Base-by-base conservation (phyloP, 306 rosid genomes). In the Vigna unguiculata region DNA sequence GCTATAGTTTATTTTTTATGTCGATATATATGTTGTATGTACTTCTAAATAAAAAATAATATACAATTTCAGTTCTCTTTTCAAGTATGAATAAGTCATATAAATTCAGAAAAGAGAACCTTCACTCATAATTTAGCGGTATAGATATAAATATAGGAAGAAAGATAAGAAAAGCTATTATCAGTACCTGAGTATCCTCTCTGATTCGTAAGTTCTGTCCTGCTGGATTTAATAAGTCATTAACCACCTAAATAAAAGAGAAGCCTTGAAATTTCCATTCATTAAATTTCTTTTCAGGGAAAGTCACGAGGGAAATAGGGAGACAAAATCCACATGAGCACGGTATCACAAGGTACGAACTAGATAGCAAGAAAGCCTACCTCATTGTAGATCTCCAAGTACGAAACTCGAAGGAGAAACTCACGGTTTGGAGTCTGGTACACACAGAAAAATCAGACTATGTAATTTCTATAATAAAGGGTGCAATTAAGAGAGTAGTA, bases 331-430 rank as follows among this genome's bases (percentile, higher is more conserved):
- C 47, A 41, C 79, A 71, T 43, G 38, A 77, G 49, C 55, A 63
- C 46, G 63, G 61, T 45, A 72, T 25, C 82, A 73, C 54, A 69
- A 77, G 57, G 74, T 54, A 57, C 38, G 47, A 60, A 51, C 15
- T 11, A 17, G 43, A 69, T 28, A 83, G 64, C 49, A 69, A 57
- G 81, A 81, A 71, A 59, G 53, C 69, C 46, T 77, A 95, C 99
- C 99, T 96, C 99, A 83, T 96, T 96, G 88, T 96, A 96, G 85
- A 96, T 96, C 69, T 96, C 99, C 87, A 96, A 83, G 85, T 96
- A 96, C 19, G 99, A 92, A 78, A 96, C 96, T 57, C 90, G 96
- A 71, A 96, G 99, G 69, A 96, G 98, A 86, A 81, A 96, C 91
- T 96, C 99, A n/a, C 98, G 86, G 62, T 87, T 88, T 64, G 98